Evolutionary conservation across 2,329 filamentous ascomycete genomes (phyloP).

Genomic region (Colletotrichum neosansevieriae): DNA sequence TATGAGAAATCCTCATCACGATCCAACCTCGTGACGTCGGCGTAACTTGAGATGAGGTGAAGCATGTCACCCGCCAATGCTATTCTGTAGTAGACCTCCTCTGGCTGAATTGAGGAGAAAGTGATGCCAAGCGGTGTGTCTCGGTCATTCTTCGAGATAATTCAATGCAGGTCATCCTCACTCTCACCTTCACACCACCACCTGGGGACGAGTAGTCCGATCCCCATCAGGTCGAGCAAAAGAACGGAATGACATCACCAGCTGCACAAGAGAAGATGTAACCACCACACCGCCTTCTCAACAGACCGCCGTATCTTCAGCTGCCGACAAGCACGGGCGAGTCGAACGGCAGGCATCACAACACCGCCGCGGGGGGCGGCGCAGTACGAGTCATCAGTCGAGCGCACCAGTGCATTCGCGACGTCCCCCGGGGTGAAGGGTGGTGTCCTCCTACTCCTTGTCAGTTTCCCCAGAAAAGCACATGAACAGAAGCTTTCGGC

Average conservation of each 20-base stretch:
- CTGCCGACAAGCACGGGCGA: neutral
- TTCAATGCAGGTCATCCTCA: no score
- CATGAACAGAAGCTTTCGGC: neutral
- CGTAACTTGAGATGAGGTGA: no score
- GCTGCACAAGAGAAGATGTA: neutral
- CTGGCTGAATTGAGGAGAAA: no score
- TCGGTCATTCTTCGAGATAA: no score
- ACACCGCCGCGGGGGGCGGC: neutral
- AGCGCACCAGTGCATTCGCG: neutral
- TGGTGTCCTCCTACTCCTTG: neutral
- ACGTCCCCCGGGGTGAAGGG: neutral
- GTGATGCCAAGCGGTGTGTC: no score
- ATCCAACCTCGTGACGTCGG: neutral
- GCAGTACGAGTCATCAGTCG: slow-evolving; percentile 28
- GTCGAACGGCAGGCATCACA: neutral
- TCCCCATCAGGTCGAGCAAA: no score
- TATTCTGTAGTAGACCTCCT: no score
- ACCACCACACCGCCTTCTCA: neutral
- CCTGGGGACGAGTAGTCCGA: no score
- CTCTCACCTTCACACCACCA: no score
- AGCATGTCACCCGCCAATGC: neutral
- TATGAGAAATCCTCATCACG: neutral
- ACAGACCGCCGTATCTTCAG: neutral
- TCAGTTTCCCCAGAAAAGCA: neutral
- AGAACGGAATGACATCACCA: neutral